Conservation (phyloP, 78 protist species). For the Tieghemostelium lacteum region DNA sequence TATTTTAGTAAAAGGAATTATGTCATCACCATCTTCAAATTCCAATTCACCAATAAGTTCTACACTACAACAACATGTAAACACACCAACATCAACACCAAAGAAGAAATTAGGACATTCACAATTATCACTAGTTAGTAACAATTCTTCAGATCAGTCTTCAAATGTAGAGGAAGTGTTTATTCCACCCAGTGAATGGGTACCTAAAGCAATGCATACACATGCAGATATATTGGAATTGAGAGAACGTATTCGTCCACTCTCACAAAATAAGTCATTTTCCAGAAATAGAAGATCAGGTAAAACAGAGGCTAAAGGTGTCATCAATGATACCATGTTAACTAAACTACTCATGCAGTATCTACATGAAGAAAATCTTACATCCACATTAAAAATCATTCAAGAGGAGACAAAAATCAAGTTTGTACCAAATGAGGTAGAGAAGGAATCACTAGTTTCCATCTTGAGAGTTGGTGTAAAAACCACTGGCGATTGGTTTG, state of each 20-base stretch:
- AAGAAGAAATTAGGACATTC: not conserved
- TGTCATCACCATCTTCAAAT: too few relatives aligned
- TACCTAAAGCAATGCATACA: constrained; percentile 57
- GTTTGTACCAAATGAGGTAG: constrained; percentile 52
- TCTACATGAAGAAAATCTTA: constrained; percentile 63
- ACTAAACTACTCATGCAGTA: constrained; percentile 78
- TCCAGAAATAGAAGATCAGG: constrained; percentile 56
- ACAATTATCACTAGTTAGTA: not conserved
- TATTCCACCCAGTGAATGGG: constrained; percentile 76
- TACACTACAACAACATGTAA: not conserved
- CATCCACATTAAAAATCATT: constrained; percentile 33
- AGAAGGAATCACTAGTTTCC: constrained; percentile 27
- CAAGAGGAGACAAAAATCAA: constrained; percentile 64
- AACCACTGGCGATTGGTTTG: constrained; percentile 55
- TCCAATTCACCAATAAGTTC: not conserved
- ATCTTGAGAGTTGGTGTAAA: constrained; percentile 55
- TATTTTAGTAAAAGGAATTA: too few relatives aligned
- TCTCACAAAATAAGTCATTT: constrained; percentile 45
- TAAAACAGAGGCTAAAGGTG: constrained; percentile 67
- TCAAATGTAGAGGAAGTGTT: constrained; percentile 10
- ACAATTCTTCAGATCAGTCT: not conserved
- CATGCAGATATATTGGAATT: constrained; percentile 83
- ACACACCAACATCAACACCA: not conserved
- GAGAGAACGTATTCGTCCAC: constrained; percentile 73
- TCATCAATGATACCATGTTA: constrained; percentile 40